Evolutionary conservation across 495 filamentous ascomycete genomes (phyloP).

Genomic region (Physcia stellaris): DNA sequence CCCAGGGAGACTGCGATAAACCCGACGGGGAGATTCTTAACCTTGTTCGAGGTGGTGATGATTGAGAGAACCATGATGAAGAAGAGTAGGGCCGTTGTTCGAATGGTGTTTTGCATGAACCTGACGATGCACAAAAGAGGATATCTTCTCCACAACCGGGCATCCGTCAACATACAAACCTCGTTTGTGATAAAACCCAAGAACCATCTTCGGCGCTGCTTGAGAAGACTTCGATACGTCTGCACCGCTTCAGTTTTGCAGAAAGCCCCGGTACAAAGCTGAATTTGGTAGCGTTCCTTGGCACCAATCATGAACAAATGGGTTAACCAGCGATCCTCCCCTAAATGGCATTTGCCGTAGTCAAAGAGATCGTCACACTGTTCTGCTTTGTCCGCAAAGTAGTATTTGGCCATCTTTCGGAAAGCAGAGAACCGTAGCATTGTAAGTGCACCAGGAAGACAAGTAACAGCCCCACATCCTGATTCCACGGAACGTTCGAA

Average conservation of each 20-base stretch:
- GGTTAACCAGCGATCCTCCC: constrained; percentile 94
- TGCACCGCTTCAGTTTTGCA: constrained; percentile 98
- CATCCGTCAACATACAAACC: constrained; percentile 94
- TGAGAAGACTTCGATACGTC: constrained; percentile 71
- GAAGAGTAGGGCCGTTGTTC: constrained; percentile 89
- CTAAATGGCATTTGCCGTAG: constrained; percentile 88
- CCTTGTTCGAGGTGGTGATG: constrained; percentile 66
- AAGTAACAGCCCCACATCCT: constrained; percentile 87
- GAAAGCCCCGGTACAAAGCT: constrained; percentile 93
- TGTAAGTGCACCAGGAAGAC: constrained; percentile 85
- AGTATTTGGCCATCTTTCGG: constrained; percentile 94
- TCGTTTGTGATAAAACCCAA: constrained; percentile 97
- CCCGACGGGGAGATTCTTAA: constrained; percentile 71
- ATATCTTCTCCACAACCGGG: constrained; percentile 81
- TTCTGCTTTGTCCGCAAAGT: constrained; percentile 95
- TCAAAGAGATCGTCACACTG: constrained; percentile 95
- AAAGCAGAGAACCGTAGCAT: constrained; percentile 96
- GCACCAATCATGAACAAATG: constrained; percentile 99
- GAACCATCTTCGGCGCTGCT: constrained; percentile 95
- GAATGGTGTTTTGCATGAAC: constrained; percentile 93
- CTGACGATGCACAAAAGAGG: constrained; percentile 78
- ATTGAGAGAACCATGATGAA: constrained; percentile 89
- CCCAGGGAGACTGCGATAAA: constrained; percentile 94
- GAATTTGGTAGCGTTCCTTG: constrained; percentile 83
- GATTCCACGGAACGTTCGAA: constrained; percentile 97